These are phyloP conservation scores for Amanita jacksonii DNA, from an alignment of 768 basidiomycete species.

Conservation along the genomic window DNA sequence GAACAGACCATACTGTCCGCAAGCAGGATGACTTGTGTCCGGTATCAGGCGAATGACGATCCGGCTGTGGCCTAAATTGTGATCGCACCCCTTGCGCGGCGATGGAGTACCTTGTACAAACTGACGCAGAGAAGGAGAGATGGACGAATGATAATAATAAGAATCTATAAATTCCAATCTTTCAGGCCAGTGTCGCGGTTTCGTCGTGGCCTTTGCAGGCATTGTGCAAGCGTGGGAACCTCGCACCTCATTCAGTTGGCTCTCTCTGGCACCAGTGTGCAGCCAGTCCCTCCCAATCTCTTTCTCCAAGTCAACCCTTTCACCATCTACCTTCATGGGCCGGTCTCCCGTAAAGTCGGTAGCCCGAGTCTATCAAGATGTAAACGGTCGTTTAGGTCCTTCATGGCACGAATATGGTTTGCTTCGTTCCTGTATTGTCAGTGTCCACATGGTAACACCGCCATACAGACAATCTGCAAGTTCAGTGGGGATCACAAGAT, in stretches of 20 bases:
- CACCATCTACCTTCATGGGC: constrained; percentile 40
- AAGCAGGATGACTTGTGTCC: constrained; percentile 57
- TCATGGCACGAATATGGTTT: constrained; percentile 95
- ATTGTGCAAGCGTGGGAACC: constrained; percentile 10
- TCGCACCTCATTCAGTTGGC: too few relatives aligned
- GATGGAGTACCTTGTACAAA: constrained; percentile 24
- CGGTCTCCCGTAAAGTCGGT: constrained; percentile 69
- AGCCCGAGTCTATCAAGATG: constrained; percentile 80
- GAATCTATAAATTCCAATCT: constrained; percentile 44
- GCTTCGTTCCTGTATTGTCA: constrained; percentile 16
- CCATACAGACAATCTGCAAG: constrained; percentile 78
- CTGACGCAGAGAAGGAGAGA: constrained; percentile 31
- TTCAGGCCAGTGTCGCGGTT: constrained; percentile 28
- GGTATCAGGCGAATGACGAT: constrained; percentile 52
- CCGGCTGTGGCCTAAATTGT: constrained; percentile 15
- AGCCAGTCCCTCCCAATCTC: not conserved
- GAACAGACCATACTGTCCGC: constrained; percentile 75
- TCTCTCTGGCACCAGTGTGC: too few relatives aligned
- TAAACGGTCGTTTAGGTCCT: constrained; percentile 79
- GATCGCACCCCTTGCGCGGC: constrained; percentile 9
- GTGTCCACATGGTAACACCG: constrained; percentile 14
- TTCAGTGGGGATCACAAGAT: constrained; percentile 97
- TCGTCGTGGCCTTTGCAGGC: not conserved
- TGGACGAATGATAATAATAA: constrained; percentile 48
- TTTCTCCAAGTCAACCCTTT: constrained; percentile 6